Conservation (phyloP, 2,329 filamentous ascomycete genomes). For the Xylariaceae sp. region DNA sequence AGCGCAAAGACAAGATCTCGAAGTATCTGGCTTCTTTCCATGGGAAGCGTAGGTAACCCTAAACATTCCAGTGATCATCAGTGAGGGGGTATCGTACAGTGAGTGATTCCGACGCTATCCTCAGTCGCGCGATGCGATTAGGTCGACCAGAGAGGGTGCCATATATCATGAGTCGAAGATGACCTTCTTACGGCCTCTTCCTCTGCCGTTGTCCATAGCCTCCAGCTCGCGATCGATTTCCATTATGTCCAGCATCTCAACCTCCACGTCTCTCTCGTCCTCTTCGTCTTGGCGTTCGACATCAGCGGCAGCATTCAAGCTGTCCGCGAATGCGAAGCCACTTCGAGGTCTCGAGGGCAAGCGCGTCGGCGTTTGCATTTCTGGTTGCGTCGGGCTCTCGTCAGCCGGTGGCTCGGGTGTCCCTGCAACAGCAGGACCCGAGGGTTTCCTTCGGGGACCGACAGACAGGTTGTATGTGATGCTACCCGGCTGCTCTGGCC, state of each 20-base stretch:
- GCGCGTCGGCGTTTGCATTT: slow-evolving; percentile 29
- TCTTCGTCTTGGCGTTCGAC: slow-evolving; percentile 46
- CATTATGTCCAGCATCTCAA: slow-evolving; percentile 66
- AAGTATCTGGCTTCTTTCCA: slow-evolving; percentile 2
- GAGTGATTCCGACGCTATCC: not conserved
- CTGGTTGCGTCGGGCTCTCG: slow-evolving; percentile 31
- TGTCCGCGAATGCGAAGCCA: slow-evolving; percentile 55
- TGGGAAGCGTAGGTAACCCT: slow-evolving; percentile 4
- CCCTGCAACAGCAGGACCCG: slow-evolving; percentile 12
- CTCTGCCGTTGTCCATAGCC: slow-evolving; percentile 54
- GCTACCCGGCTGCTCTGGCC: slow-evolving; percentile 44
- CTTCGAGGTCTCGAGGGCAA: slow-evolving; percentile 34
- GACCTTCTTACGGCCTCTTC: slow-evolving; percentile 53
- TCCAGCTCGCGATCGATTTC: slow-evolving; percentile 65
- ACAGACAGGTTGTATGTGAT: slow-evolving; percentile 53
- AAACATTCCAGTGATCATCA: slow-evolving; percentile 13
- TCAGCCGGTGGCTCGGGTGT: slow-evolving; percentile 12
- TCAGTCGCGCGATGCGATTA: not conserved
- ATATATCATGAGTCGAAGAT: slow-evolving; percentile 50
- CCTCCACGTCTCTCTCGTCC: slow-evolving; percentile 55
- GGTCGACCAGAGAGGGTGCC: too few species aligned
- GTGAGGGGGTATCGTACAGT: slow-evolving; percentile 20
- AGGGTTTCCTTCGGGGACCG: slow-evolving; percentile 32
- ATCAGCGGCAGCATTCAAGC: slow-evolving; percentile 57
- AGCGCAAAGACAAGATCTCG: too few species aligned